Evolutionary conservation across 2,329 filamentous ascomycete genomes (phyloP), one percentile per base, ranked within the genome.

Genomic region (Paradendryphiella salina): DNA sequence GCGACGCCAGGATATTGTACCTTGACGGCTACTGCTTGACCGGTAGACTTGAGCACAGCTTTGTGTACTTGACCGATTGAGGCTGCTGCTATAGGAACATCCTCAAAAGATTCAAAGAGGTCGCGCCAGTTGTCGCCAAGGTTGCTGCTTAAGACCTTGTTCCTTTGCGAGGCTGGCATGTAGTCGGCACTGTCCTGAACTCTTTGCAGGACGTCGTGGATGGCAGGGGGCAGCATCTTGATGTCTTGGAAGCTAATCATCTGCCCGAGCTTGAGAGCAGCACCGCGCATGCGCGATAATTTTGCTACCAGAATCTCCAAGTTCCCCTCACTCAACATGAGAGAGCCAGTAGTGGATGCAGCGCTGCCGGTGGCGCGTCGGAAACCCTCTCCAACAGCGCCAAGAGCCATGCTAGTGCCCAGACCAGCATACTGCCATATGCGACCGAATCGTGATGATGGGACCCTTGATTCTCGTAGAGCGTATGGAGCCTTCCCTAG

Each of bases 231-330:
- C 8, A 99, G 82, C 85, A 96, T 91, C 73, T 96, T 97, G 31
- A 90, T 85, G 75, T 99, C 94, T 78, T 99, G 94, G 68, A 99
- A 94, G 72, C 91, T 96, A 80, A 99, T 88, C 88, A 97, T 94
- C 77, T 99, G 94, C 0, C 94, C 95, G 20, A 99, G 76, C 76
- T 99, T 99, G 34, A 99, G 79, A n/a, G 94, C 94, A 5, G 94
- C 95, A 31, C 94, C 94, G 65, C 94, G 85, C 94, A 99, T 99
- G 17, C 89, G 88, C 3, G 93, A 97, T 2, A 99, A 81, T 73
- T 95, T 96, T 4, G 90, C 81, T 1, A 99, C 94, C 7, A 99
- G 81, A 39, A 95, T 84, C 70, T 97, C 92, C 83, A 97, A 91
- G 67, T 99, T 99, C 8, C 80, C 85, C 5, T 90, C 82, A 72